Evolutionary conservation across 768 basidiomycete species (phyloP), one percentile per base, ranked within the genome.

Genomic region (Dictyophora rubrovolvata): DNA sequence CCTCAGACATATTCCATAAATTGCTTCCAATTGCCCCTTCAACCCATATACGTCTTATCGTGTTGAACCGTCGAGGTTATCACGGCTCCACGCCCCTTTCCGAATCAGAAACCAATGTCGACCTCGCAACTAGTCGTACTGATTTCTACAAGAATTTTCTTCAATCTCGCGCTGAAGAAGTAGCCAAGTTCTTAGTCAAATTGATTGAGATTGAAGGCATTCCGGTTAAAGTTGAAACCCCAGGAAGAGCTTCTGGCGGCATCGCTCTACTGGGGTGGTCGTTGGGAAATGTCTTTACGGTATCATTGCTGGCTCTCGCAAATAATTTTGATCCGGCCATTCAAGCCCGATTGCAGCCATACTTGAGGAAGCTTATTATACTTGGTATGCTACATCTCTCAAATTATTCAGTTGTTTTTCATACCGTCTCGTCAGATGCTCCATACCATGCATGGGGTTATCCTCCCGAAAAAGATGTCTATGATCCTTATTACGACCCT

Each of bases 211-310:
- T 63, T 21, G 62, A 68, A 47, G 56, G 64, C 6, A 63, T 77
- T 9, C 72, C 72, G 7, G 65, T 63, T 0, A 52, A 68, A 4
- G 65, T 66, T 35, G 53, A 48, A 42, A 60, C 42, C n/a, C 54
- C 54, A 14, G 23, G 50, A 35, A 56, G 55, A 42, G 66, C 64
- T 48, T 53, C 59, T 8, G 73, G 73, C 0, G 74, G 74, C 1
- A 56, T 69, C 20, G 63, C 66, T 8, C 62, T 71, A 23, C 51
- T 72, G 0, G 73, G 73, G 0, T 75, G 74, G 75, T 75, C 73
- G 5, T 37, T 71, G 9, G 75, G 72, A 0, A 65, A 64, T 10
- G 53, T 61, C 3, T 66, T 62, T 17, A 63, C 69, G 17, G 42
- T 68, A 11, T 66, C 73, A 5, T 58, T 65, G 4, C 65, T 72